Evolutionary conservation across 163 green algal species (phyloP).

Genomic region (Trebouxia gelatinosa): DNA sequence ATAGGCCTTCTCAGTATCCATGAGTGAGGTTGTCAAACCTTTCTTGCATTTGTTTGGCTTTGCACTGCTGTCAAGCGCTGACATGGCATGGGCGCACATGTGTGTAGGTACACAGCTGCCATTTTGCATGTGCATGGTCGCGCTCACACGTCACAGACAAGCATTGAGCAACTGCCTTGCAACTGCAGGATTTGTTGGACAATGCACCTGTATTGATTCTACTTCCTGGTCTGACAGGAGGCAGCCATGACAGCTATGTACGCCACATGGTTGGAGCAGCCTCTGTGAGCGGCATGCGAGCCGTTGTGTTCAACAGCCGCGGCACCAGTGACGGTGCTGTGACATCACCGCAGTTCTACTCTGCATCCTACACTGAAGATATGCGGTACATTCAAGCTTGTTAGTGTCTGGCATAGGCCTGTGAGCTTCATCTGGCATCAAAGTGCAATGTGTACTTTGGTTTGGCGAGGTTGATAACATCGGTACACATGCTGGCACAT

Average conservation of each 20-base stretch:
- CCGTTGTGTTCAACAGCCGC: constrained; percentile 92
- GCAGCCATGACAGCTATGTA: constrained; percentile 56
- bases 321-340: constrained; percentile 85
- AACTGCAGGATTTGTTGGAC: constrained; percentile 45
- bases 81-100: not conserved
- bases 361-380: constrained; percentile 89
- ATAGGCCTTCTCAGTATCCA: not conserved
- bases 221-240: constrained; percentile 90
- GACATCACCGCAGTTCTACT: constrained; percentile 93
- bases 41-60: not conserved
- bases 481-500: too few species aligned
- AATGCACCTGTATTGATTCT: constrained; percentile 88
- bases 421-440: too few species aligned
- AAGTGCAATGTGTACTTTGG: too few species aligned
- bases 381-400: too few species aligned
- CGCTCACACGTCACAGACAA: too few species aligned
- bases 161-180: not conserved
- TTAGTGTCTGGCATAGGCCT: too few species aligned
- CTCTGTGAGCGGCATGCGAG: constrained; percentile 70
- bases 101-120: not conserved
- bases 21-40: not conserved
- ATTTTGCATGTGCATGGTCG: too few species aligned
- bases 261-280: constrained; percentile 31
- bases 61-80: too few species aligned
- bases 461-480: too few species aligned